Percentiles rank a stretch among this genome's conserved stretches.
Conservation (phyloP, 345 rosid species). For the Lepidium didymum region DNA sequence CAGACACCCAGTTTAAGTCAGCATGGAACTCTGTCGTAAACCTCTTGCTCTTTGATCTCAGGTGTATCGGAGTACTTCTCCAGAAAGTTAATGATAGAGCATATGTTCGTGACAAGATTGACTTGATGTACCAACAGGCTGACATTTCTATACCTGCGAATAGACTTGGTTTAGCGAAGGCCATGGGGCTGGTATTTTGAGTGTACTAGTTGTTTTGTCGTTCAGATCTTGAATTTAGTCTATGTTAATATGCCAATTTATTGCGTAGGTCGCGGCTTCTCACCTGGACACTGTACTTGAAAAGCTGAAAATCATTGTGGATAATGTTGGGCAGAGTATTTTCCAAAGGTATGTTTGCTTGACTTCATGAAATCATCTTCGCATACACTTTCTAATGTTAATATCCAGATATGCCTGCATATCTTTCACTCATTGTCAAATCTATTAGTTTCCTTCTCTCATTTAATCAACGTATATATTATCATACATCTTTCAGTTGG, state of each 20-base stretch:
- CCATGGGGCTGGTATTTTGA: slow-evolving; percentile 84
- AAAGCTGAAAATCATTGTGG: slow-evolving; percentile 83
- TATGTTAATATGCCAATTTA: slow-evolving; percentile 16
- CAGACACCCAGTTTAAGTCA: neutral
- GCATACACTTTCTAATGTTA: neutral
- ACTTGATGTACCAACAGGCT: slow-evolving; percentile 85
- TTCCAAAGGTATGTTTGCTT: slow-evolving; percentile 59
- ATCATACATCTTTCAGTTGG: neutral
- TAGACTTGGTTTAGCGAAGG: slow-evolving; percentile 97
- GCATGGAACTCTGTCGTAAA: neutral
- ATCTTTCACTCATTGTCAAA: neutral
- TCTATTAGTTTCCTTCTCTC: neutral
- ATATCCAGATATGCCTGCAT: neutral
- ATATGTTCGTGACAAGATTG: slow-evolving; percentile 79
- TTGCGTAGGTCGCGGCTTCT: slow-evolving; percentile 85
- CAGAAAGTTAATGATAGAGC: slow-evolving; percentile 81
- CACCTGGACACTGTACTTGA: slow-evolving; percentile 92
- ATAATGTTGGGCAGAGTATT: slow-evolving; percentile 70
- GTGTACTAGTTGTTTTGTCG: neutral
- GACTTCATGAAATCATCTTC: neutral
- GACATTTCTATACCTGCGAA: slow-evolving; percentile 75
- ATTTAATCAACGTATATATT: neutral
- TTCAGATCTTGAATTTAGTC: slow-evolving; percentile 6
- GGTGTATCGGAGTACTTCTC: slow-evolving; percentile 90
- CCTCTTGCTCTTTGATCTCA: slow-evolving; percentile 29